phyloP scores from a whole-genome alignment of 345 rosid genomes.

The Pugionium cornutum region DNA sequence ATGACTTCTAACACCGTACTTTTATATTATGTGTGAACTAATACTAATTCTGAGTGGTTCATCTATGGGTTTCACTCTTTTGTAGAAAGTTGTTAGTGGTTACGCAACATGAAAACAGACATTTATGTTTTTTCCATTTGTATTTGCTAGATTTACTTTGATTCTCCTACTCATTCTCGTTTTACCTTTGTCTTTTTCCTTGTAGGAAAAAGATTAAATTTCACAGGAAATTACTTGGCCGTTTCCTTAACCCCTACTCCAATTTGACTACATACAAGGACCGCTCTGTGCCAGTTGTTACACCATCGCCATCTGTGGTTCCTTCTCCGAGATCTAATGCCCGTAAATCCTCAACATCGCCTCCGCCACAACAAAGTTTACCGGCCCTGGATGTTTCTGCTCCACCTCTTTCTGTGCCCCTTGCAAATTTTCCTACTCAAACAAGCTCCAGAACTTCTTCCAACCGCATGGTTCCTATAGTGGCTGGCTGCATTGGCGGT shows the following conservation, averaged over 20 bases:
- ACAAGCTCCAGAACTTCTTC: slow-evolving; percentile 16
- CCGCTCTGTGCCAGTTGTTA: neutral
- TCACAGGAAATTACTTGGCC: slow-evolving; percentile 38
- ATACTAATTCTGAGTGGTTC: neutral
- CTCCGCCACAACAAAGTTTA: slow-evolving; percentile 17
- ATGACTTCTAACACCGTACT: slow-evolving; percentile 4
- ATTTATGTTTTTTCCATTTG: too few species aligned
- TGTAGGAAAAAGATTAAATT: slow-evolving; percentile 23
- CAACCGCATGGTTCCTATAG: slow-evolving; percentile 17
- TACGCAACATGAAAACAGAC: too few species aligned
- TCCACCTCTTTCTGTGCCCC: slow-evolving; percentile 26
- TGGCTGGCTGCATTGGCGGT: slow-evolving; percentile 44
- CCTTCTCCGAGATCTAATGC: slow-evolving; percentile 1
- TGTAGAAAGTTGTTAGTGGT: slow-evolving; percentile 3
- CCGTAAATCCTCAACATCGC: neutral
- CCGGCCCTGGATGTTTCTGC: slow-evolving; percentile 22
- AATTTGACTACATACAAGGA: neutral
- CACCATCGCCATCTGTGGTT: slow-evolving; percentile 23
- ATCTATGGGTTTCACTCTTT: neutral
- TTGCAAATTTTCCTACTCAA: slow-evolving; percentile 5
- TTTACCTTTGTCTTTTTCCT: neutral
- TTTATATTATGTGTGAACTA: slow-evolving; percentile 4
- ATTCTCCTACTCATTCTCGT: neutral
- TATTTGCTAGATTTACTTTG: too few species aligned
- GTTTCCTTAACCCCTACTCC: slow-evolving; percentile 16